phyloP scores from a whole-genome alignment of 140 eudicot genomes.

The Bidens hawaiensis region DNA sequence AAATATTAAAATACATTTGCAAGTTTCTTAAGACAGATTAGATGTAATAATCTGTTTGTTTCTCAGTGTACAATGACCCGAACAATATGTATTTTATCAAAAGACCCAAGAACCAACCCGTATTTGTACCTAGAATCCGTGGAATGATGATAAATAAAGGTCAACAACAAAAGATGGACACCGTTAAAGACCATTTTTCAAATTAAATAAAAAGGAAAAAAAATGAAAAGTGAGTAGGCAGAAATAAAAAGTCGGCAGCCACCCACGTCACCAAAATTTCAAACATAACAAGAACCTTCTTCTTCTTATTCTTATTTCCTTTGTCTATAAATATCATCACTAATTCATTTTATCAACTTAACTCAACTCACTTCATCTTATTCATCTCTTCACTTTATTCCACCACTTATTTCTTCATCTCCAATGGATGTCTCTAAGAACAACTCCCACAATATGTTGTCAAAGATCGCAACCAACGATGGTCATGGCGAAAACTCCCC shows the following conservation, averaged over 20 bases:
- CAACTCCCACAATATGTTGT: slow-evolving; percentile 35
- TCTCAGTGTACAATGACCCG: too few species aligned
- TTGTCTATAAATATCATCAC: slow-evolving; percentile 2
- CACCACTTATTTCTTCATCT: not conserved
- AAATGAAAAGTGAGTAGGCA: not conserved
- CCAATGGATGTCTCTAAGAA: too few species aligned
- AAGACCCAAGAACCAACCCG: too few species aligned
- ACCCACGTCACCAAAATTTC: not conserved
- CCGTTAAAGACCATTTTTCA: too few species aligned
- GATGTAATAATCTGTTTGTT: too few species aligned
- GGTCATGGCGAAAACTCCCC: slow-evolving; percentile 92
- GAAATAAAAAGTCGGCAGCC: too few species aligned
- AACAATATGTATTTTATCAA: too few species aligned
- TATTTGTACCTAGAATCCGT: too few species aligned
- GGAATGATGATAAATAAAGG: too few species aligned
- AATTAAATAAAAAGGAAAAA: not conserved
- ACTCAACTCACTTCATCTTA: not conserved
- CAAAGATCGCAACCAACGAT: slow-evolving; percentile 61
- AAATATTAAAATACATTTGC: too few species aligned
- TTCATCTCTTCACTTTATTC: not conserved
- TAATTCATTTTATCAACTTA: slow-evolving; percentile 2
- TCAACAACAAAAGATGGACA: too few species aligned
- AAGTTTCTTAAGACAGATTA: too few species aligned
- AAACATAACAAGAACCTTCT: slow-evolving; percentile 13
- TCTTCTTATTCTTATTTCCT: not conserved